Percentiles rank a stretch among this genome's conserved stretches.
These are phyloP conservation scores for Auricularia sp. DNA, from an alignment of 768 basidiomycete species.

Conservation along the genomic window DNA sequence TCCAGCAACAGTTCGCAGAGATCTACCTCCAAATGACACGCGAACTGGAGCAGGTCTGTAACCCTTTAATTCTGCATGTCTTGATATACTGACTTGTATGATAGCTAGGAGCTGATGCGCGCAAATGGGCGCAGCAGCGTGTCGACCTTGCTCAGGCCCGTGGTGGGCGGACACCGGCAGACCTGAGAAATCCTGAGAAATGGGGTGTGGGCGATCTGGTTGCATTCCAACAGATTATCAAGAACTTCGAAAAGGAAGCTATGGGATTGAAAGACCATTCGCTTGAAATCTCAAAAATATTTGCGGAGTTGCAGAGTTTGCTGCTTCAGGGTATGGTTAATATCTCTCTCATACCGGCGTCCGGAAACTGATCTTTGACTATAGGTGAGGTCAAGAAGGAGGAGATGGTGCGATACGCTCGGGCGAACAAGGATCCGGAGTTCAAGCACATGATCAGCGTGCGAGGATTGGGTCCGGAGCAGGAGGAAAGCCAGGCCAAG, in stretches of 20 bases:
- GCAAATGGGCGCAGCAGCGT: slow-evolving; percentile 27
- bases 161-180: slow-evolving; percentile 33
- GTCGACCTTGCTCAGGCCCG: slow-evolving; percentile 28
- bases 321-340: slow-evolving; percentile 51
- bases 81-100: slow-evolving; percentile 3
- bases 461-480: slow-evolving; percentile 80
- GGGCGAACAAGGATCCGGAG: slow-evolving; percentile 67
- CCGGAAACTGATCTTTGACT: slow-evolving; percentile 4
- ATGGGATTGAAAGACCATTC: slow-evolving; percentile 35
- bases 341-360: neutral
- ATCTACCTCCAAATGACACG: slow-evolving; percentile 37
- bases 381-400: slow-evolving; percentile 73
- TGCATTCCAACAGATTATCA: slow-evolving; percentile 41
- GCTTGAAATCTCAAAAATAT: slow-evolving; percentile 27
- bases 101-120: slow-evolving; percentile 39
- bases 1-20: slow-evolving; percentile 54
- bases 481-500: slow-evolving; percentile 70
- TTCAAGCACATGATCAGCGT: slow-evolving; percentile 67
- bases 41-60: slow-evolving; percentile 53
- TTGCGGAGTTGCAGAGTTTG: slow-evolving; percentile 53
- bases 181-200: slow-evolving; percentile 37
- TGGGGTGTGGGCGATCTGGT: slow-evolving; percentile 47
- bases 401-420: slow-evolving; percentile 71
- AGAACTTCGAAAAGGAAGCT: slow-evolving; percentile 42
- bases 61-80: neutral